phyloP scores from a whole-genome alignment of 1,284 basidiomycete species.

The Cutaneotrichosporon curvatum region DNA sequence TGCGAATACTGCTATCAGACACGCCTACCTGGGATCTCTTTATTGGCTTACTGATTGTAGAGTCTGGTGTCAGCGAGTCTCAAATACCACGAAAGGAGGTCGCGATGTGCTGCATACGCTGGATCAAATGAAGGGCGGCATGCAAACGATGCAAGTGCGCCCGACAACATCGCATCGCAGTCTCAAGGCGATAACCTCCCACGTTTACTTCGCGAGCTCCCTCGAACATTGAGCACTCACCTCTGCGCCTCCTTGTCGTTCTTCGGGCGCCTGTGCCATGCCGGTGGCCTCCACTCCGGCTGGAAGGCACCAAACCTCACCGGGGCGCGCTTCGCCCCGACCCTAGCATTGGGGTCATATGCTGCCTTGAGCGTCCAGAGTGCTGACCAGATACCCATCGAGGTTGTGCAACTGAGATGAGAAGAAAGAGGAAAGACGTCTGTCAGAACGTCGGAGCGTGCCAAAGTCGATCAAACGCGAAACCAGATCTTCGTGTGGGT shows the following conservation, averaged over 20 bases:
- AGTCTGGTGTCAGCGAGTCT: conserved; percentile 22
- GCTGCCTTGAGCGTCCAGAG: conserved; percentile 28
- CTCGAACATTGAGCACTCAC: conserved; percentile 26
- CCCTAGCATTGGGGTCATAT: conserved; percentile 27
- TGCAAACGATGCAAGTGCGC: background rate
- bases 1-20: conserved; percentile 22
- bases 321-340: conserved; percentile 14
- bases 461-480: too few relatives aligned
- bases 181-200: background rate
- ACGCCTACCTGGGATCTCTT: too few relatives aligned
- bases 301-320: conserved; percentile 40
- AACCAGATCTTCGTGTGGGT: too few relatives aligned
- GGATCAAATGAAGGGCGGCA: background rate
- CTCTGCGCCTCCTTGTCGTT: conserved; percentile 41
- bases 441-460: too few relatives aligned
- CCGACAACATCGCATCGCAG: conserved; percentile 1
- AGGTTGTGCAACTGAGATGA: background rate
- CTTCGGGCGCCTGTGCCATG: conserved; percentile 25
- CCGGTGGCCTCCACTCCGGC: conserved; percentile 33
- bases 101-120: background rate
- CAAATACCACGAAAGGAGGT: background rate
- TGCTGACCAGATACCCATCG: conserved; percentile 5
- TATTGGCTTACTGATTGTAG: conserved; percentile 33
- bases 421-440: background rate
- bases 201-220: background rate